Percentiles rank a stretch among this genome's conserved stretches.
phyloP scores from a whole-genome alignment of 106 monocot species.

The Acorus gramineus region DNA sequence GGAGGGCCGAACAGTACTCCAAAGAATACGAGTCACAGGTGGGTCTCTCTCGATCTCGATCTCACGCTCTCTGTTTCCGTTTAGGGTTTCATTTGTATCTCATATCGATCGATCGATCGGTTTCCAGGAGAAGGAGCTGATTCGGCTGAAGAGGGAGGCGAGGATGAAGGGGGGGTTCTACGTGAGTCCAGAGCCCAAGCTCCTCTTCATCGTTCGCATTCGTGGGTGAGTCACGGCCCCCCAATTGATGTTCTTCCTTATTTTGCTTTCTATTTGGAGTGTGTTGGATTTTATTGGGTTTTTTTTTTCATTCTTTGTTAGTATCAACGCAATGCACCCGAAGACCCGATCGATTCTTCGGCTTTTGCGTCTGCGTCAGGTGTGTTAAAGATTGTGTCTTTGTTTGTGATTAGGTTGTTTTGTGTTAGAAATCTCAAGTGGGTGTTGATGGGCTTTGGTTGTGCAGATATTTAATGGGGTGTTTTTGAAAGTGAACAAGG shows the following conservation, averaged over 20 bases:
- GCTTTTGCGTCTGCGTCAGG: conserved; percentile 40
- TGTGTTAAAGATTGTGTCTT: neutral
- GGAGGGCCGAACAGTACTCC: conserved; percentile 38
- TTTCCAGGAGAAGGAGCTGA: conserved; percentile 47
- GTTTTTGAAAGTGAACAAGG: conserved; percentile 61
- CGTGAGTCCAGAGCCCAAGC: conserved; percentile 53
- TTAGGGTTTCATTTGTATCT: neutral
- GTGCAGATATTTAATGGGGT: conserved; percentile 59
- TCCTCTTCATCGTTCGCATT: conserved; percentile 61
- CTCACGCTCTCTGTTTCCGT: neutral
- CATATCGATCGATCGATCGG: neutral
- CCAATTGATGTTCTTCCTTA: neutral
- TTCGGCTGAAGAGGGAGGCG: conserved; percentile 55
- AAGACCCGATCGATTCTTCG: conserved; percentile 34
- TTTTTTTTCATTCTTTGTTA: neutral
- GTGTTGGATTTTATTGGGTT: neutral
- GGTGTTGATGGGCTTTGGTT: neutral
- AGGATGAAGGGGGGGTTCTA: conserved; percentile 66
- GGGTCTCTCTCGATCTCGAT: neutral
- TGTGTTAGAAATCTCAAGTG: neutral
- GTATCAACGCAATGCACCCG: conserved; percentile 43
- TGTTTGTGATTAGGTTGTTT: neutral
- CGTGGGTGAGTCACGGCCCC: conserved; percentile 27
- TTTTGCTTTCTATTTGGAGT: neutral
- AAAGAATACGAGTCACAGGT: conserved; percentile 52